Percentiles rank a stretch among this genome's conserved stretches.
These are phyloP conservation scores for Uromyces viciae-fabae DNA, from an alignment of 1,284 basidiomycete genomes.

Conservation along the genomic window DNA sequence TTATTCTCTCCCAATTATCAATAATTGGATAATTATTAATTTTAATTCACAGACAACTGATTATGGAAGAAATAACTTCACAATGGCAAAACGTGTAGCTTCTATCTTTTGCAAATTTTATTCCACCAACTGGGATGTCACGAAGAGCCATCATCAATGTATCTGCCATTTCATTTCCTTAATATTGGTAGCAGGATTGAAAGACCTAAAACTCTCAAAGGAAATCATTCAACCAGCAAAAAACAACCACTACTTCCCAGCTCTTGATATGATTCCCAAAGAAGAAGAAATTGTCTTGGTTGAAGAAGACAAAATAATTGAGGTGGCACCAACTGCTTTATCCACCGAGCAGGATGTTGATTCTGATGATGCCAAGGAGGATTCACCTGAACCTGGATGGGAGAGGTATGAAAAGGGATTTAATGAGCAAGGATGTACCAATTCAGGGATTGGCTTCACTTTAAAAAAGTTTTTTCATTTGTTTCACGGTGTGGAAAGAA, in stretches of 20 bases:
- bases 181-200: background rate
- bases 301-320: background rate
- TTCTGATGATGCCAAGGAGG: background rate
- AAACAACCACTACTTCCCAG: background rate
- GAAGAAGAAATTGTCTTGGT: no score
- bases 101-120: background rate
- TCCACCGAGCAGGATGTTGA: background rate
- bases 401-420: no score
- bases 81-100: background rate
- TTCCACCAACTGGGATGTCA: background rate
- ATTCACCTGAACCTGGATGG: no score
- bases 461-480: no score
- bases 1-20: background rate
- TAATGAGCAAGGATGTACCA: no score
- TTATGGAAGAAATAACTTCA: conserved; percentile 7
- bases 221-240: background rate
- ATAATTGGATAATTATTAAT: no score
- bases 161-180: background rate
- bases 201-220: background rate
- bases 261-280: background rate
- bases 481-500: no score
- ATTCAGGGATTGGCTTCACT: no score
- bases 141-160: background rate
- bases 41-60: background rate
- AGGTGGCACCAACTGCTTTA: background rate